phyloP scores from a whole-genome alignment of 257 asterid genomes.

The Echites panduratus region DNA sequence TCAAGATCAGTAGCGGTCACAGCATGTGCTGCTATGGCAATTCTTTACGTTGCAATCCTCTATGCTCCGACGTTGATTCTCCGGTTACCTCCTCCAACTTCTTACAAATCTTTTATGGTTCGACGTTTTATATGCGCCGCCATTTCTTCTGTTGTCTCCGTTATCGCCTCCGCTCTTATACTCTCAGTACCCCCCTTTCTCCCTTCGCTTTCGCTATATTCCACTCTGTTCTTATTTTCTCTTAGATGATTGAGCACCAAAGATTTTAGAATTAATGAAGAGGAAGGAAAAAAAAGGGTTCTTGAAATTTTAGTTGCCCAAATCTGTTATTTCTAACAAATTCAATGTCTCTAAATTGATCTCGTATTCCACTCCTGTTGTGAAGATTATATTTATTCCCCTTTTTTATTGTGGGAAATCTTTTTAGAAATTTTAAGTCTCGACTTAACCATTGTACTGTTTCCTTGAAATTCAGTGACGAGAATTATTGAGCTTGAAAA shows the following conservation, averaged over 20 bases:
- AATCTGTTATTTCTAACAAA: not conserved
- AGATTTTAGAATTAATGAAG: not conserved
- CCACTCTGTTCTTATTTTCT: no score
- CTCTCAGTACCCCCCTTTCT: constrained; percentile 51
- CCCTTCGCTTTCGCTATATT: no score
- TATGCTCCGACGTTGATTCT: constrained; percentile 70
- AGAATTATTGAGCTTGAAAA: not conserved
- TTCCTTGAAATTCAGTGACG: not conserved
- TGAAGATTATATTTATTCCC: not conserved
- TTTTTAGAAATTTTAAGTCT: not conserved
- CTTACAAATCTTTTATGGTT: constrained; percentile 53
- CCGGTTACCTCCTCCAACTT: constrained; percentile 72
- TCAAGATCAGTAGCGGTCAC: constrained; percentile 49
- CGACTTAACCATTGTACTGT: not conserved
- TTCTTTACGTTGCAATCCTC: constrained; percentile 74
- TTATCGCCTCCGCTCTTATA: constrained; percentile 52
- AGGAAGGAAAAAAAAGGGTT: not conserved
- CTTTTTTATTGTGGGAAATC: not conserved
- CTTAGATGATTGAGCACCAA: not conserved
- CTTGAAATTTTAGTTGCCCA: not conserved
- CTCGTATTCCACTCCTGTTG: not conserved
- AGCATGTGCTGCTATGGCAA: constrained; percentile 61
- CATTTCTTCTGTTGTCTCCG: constrained; percentile 57
- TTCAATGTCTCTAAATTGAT: not conserved
- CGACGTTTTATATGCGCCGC: constrained; percentile 88